Evolutionary conservation across 2,329 filamentous ascomycete genomes (phyloP).

Genomic region (Diplodia corticola): DNA sequence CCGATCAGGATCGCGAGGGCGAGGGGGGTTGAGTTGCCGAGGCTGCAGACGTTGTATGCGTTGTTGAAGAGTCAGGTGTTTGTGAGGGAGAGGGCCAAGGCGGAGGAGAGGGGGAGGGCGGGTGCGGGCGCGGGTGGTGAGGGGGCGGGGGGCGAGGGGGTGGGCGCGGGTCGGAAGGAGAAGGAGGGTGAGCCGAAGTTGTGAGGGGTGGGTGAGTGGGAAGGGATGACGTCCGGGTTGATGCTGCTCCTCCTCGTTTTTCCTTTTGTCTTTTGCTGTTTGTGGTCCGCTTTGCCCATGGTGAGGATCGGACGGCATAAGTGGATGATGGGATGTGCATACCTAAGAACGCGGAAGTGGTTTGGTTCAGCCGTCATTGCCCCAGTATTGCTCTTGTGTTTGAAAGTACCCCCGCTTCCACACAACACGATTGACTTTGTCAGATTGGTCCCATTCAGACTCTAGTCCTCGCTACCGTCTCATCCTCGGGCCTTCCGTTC

Average conservation of each 20-base stretch:
- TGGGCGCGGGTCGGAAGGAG: no score
- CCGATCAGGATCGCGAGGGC: constrained; percentile 44
- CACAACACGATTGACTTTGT: no score
- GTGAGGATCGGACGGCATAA: no score
- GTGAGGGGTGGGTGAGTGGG: background rate
- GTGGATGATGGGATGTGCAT: background rate
- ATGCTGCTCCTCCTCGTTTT: no score
- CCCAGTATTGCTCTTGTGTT: no score
- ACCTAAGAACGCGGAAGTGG: background rate
- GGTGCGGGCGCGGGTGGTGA: no score
- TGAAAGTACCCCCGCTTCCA: no score
- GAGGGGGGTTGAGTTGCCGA: constrained; percentile 58
- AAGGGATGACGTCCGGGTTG: background rate
- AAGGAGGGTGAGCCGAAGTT: background rate
- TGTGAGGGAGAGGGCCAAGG: constrained; percentile 28
- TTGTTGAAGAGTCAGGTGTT: constrained; percentile 63
- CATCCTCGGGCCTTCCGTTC: background rate
- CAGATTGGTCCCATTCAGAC: no score
- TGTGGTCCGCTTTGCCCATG: no score
- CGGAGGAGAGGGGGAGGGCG: constrained; percentile 18
- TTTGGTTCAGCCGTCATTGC: background rate
- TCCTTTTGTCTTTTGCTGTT: no score
- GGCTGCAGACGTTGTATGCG: constrained; percentile 67
- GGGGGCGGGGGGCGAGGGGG: background rate
- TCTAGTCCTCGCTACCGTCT: background rate